Base-by-base conservation (phyloP, 352 stramenopile genomes). In the Aphanomyces invadans region DNA sequence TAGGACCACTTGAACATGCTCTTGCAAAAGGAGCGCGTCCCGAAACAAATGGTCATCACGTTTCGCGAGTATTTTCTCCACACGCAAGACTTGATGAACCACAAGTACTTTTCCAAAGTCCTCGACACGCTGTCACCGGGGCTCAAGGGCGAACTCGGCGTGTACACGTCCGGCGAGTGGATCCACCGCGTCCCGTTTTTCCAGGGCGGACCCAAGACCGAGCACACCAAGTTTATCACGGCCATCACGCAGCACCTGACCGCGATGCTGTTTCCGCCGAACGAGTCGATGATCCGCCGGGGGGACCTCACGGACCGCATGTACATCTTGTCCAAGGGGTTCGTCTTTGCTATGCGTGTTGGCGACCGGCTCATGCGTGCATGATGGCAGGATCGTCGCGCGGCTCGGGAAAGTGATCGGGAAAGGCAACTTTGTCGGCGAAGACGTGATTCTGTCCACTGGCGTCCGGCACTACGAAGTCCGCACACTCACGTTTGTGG, bases 131-230 rank as follows among this genome's bases (percentile, higher is more conserved):
- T 70, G 21, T 70, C 63, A 28, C 63, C 63, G 11, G 63, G 53
- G 11, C 63, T 70, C 38, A 38, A 56, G 3, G 63, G 63, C 44
- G 21, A 52, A 19, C 44, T 70, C 19, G 63, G 36, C 7, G 49
- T 64, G 31, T 62, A 70, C 31, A 63, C 53, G 42, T 64, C 29
- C 3, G 63, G 63, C 55, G 63, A 64, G 17, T 70, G 63, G 63
- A 63, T 70, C 29, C 63, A 70, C 44, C 48, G 53, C 9, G 44
- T 70, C 17, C 53, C n/a, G 5, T 70, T 70, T 21, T 70, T 70
- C 31, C 33, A 61, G 1, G 52, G 63, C 44, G 49, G 36, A 4
- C 49, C 52, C 2, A 53, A 36, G 21, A 42, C 52, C 19, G 42
- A 70, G 55, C 63, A 62, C 42, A 56, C 48, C n/a, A 51, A 32